Base-by-base conservation (phyloP, 176 grass and related monocot genomes). In the Aegilops bicornis region DNA sequence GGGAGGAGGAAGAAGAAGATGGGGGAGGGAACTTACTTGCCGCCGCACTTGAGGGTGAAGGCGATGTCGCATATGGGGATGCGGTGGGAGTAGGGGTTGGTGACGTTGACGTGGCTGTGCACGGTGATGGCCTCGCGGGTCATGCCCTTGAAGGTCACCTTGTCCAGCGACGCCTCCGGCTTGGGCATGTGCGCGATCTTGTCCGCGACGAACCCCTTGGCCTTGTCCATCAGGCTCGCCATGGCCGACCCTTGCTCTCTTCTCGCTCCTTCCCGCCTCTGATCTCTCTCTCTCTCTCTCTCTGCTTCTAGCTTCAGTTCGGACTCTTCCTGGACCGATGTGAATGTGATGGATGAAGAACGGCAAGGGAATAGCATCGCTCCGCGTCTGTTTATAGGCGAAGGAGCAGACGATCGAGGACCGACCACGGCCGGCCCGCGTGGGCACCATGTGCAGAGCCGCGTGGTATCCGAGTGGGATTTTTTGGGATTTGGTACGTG, bases 131-230 rank as follows among this genome's bases (percentile, higher is more conserved):
- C 65, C 48, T 95, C 86, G 22, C 89, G 81, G 77, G 54, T 89
- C 85, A 98, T 61, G 65, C 66, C 67, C 80, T 98, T 98, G 85
- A 95, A 73, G 30, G 77, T 81, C 48, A 95, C 45, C 36, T 31
- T 9, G 31, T 90, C 85, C 37, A 98, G 87, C 65, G 84, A 23
- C 32, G 93, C 95, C 91, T 98, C 95, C 22, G 95, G 95, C 88
- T 92, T 95, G n/a, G 91, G 91, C 67, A 98, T 48, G 73, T 90
- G 79, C 64, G 93, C 95, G 77, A 98, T 82, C 88, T 98, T 98
- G 30, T 98, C 93, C 25, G 86, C 91, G 15, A 98, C 89, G 89
- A 98, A 98, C 61, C n/a, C 90, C 89, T 98, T 95, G 24, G 91
- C 95, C 91, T 95, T 95, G 95, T 98, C 91, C 48, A 98, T 36